A percentile compares a stretch with the other conserved stretches of the same genome.
Conservation (phyloP, 140 eudicot genomes). For the Oenanthe javanica region DNA sequence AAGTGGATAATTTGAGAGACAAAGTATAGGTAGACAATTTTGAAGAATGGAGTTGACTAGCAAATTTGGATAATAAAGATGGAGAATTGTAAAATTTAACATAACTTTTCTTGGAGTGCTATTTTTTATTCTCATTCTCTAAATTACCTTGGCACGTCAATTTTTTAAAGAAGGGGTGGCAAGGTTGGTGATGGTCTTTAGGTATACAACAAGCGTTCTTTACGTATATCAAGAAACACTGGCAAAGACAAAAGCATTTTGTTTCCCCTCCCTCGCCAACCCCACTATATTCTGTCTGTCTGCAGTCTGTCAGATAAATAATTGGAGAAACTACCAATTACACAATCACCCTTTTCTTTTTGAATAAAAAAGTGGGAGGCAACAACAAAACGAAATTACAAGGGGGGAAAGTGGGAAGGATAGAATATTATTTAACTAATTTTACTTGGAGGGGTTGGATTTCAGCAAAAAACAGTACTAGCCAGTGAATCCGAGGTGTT, state of each 20-base stretch:
- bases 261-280: background rate
- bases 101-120: too few species aligned
- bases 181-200: too few species aligned
- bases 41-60: too few species aligned
- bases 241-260: background rate
- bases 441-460: background rate
- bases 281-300: slow-evolving; percentile 6
- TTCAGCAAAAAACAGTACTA: background rate
- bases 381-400: background rate
- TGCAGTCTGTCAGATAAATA: background rate
- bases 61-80: too few species aligned
- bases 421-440: background rate
- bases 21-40: too few species aligned
- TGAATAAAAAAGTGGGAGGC: background rate
- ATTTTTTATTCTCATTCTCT: too few species aligned
- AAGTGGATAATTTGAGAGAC: too few species aligned
- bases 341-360: background rate
- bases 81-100: too few species aligned
- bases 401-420: background rate
- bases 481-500: slow-evolving; percentile 6
- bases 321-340: background rate
- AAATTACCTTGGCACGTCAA: too few species aligned
- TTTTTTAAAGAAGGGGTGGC: too few species aligned
- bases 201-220: too few species aligned
- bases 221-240: background rate